phyloP scores from a whole-genome alignment of 1,139 yeast species.

The Komagataea norvegica region DNA sequence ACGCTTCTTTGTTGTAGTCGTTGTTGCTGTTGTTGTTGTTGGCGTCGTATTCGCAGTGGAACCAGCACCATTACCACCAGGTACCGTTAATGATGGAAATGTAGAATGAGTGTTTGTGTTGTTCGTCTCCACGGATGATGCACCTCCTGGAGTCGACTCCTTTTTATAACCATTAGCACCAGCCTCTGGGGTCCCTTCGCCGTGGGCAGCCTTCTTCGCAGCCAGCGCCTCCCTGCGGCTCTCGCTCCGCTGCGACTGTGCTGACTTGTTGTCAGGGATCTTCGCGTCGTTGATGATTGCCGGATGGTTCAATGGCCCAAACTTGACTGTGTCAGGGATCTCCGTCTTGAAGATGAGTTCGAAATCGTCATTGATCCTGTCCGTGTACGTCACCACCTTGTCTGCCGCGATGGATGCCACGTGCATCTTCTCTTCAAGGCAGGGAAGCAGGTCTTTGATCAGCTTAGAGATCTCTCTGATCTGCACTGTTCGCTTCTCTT shows the following conservation, averaged over 20 bases:
- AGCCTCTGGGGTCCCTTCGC: not conserved
- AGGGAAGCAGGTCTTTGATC: slow-evolving; percentile 76
- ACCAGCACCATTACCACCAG: no score
- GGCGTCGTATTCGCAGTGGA: no score
- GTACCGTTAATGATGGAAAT: no score
- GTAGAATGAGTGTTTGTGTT: no score
- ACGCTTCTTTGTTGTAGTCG: slow-evolving; percentile 20
- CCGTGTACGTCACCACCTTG: slow-evolving; percentile 61
- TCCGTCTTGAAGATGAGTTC: slow-evolving; percentile 66
- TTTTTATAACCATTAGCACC: no score
- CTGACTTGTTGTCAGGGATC: slow-evolving; percentile 46
- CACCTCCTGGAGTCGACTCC: no score
- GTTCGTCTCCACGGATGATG: no score
- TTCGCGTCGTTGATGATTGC: slow-evolving; percentile 64
- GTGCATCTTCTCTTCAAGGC: slow-evolving; percentile 95
- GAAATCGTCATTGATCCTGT: slow-evolving; percentile 75
- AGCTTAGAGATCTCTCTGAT: slow-evolving; percentile 37
- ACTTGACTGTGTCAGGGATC: slow-evolving; percentile 54
- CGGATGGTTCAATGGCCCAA: slow-evolving; percentile 82
- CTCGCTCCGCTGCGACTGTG: slow-evolving; percentile 72
- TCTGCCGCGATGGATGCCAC: slow-evolving; percentile 92
- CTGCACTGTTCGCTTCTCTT: slow-evolving; percentile 12
- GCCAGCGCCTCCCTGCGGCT: slow-evolving; percentile 89
- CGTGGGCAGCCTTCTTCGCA: slow-evolving; percentile 50
- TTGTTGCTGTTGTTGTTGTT: slow-evolving; percentile 5